Base-by-base conservation (phyloP, 768 basidiomycete genomes). In the Pleurotus sapidus region DNA sequence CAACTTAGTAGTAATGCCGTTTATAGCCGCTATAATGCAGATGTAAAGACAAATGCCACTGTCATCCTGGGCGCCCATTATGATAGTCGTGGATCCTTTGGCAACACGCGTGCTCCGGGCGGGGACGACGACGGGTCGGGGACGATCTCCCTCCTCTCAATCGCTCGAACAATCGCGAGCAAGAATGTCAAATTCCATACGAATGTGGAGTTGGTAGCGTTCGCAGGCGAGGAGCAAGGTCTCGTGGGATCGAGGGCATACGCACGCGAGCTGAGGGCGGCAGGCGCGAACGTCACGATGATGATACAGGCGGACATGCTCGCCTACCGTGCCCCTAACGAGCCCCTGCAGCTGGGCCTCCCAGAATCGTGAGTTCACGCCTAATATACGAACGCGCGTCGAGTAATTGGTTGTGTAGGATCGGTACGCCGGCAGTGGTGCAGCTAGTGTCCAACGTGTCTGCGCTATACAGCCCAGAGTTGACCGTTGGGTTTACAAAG, bases 221-320 rank as follows among this genome's bases (percentile, higher is more conserved):
- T 96, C 63, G 89, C 93, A 1, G 95, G 94, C 4, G 95, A 97
- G 67, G 95, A 97, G 64, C 95, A 97, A 66, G 95, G 95, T 3
- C 71, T 95, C 14, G 68, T 84, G 12, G 95, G 95, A 25, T 91
- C 88, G 18, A 81, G 71, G 60, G 84, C 86, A 5, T 95, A 95
- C 68, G 87, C 94, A 12, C 75, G 74, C 18, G 76, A 87, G 64
- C 66, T 95, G 65, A 78, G 84, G 56, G 72, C 70, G 25, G 69
- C 70, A 17, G 75, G 81, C 57, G 86, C 84, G 23, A 87, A 92
- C 61, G 72, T 96, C 46, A 84, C 88, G 1, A 66, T 96, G 34
- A 91, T 95, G 83, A 77, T 95, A 49, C 95, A 96, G 69, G 91
- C 91, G 0, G 95, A 97, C 64, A 96, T 96, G 95, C 79, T 91